Conservation (phyloP, 129 eudicot species). For the carrot (Daucus carota) region DH1_v3.0 NC_030381.2:2613001-2613500, state of each 20-base stretch:
- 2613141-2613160: neutral
- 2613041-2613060: neutral
- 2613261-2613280: neutral
- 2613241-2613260: neutral
- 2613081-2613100: neutral
- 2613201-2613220: neutral
- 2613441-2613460: neutral
- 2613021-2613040: neutral
- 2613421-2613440: neutral
- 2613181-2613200: neutral
- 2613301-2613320: neutral
- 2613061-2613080: neutral
- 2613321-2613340: neutral
- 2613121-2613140: neutral
- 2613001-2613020: neutral
- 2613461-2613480: neutral
- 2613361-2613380: neutral
- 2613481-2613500: neutral
- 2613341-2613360: neutral
- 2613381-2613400: neutral
- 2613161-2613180: neutral
- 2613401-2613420: neutral
- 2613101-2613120: neutral
- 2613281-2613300: neutral
- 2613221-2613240: neutral